phyloP scores from a whole-genome alignment of 306 rosid species.

The Fagus crenata region DNA sequence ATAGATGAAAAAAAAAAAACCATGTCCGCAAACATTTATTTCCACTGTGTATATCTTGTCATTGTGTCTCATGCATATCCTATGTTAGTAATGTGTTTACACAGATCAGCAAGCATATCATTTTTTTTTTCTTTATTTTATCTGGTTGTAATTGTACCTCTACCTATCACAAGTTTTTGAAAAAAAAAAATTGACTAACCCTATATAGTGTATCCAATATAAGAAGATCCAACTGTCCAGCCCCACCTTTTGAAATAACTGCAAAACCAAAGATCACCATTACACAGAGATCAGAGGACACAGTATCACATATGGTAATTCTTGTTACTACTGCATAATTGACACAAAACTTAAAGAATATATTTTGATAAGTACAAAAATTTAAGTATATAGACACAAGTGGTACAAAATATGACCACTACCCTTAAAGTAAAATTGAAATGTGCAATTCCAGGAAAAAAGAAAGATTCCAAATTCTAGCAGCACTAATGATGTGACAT shows the following conservation, averaged over 20 bases:
- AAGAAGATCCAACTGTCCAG: constrained; percentile 95
- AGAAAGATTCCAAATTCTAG: neutral
- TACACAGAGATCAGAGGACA: constrained; percentile 29
- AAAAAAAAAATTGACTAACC: constrained; percentile 48
- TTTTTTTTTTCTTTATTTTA: neutral
- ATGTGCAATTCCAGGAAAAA: neutral
- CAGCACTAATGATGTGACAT: neutral
- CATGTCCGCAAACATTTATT: neutral
- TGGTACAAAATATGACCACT: neutral
- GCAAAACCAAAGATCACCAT: constrained; percentile 31
- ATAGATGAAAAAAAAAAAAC: neutral
- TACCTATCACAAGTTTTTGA: constrained; percentile 12
- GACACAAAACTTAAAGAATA: neutral
- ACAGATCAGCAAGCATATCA: neutral
- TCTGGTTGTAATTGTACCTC: neutral
- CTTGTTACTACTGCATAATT: neutral
- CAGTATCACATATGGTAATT: neutral
- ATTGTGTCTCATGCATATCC: neutral
- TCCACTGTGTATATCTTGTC: neutral
- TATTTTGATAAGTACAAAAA: neutral
- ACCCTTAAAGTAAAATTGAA: neutral
- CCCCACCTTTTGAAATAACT: constrained; percentile 89
- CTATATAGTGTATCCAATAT: constrained; percentile 80
- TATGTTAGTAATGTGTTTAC: neutral
- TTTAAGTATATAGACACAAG: neutral